Conservation (phyloP, 768 basidiomycete species). For the Holtermanniella nyarrowii region DNA sequence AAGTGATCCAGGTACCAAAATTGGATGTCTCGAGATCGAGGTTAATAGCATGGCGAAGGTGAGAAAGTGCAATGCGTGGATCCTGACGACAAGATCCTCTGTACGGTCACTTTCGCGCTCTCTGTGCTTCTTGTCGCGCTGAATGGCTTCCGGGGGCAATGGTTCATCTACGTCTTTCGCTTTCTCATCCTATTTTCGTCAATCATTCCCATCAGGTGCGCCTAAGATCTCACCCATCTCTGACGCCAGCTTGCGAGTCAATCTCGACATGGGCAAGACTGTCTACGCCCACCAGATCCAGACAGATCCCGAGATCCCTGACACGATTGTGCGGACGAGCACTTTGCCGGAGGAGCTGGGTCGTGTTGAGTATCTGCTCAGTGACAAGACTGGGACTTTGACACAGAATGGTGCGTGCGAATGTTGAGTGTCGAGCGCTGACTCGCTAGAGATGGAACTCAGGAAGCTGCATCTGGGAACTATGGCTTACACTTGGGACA, state of each 20-base stretch:
- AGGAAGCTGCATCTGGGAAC: constrained; percentile 98
- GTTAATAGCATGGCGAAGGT: constrained; percentile 95
- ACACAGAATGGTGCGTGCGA: constrained; percentile 76
- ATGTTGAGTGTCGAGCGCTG: not conserved
- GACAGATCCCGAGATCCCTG: constrained; percentile 82
- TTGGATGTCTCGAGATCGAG: constrained; percentile 81
- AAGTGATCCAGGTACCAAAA: constrained; percentile 88
- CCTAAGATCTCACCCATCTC: not conserved
- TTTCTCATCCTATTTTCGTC: constrained; percentile 97
- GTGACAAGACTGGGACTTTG: constrained; percentile 95
- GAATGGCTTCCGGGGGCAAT: constrained; percentile 88
- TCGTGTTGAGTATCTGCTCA: constrained; percentile 85
- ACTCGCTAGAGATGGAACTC: constrained; percentile 92
- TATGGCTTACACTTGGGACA: constrained; percentile 88
- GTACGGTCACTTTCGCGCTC: constrained; percentile 82
- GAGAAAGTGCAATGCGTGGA: constrained; percentile 9
- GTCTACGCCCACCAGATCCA: constrained; percentile 94
- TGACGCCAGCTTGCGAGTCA: constrained; percentile 76
- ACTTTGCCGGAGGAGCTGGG: constrained; percentile 95
- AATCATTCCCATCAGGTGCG: constrained; percentile 96
- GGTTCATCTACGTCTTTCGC: constrained; percentile 93
- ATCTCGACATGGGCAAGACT: constrained; percentile 98
- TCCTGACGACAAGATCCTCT: constrained; percentile 61
- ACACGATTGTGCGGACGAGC: constrained; percentile 92
- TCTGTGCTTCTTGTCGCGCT: constrained; percentile 85